Percentiles rank a stretch among this genome's conserved stretches.
phyloP scores from a whole-genome alignment of 768 basidiomycete species.

The Holtermannia corniformis region DNA sequence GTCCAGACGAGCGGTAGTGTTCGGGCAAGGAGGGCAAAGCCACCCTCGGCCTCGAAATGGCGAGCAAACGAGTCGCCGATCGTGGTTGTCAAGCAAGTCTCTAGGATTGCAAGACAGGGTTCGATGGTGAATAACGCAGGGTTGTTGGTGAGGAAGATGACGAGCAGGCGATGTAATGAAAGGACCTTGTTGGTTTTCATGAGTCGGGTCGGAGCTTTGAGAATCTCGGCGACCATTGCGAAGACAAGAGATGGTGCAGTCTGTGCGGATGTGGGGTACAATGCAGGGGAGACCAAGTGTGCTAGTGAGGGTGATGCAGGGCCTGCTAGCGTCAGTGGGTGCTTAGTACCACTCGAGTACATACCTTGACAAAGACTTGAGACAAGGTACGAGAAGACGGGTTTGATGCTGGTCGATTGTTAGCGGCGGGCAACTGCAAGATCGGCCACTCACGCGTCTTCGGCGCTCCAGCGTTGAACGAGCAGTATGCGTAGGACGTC shows the following conservation, averaged over 20 bases:
- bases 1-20: constrained; percentile 64
- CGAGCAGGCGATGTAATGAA: constrained; percentile 65
- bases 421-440: not conserved
- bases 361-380: constrained; percentile 54
- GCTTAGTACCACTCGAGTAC: too few species aligned
- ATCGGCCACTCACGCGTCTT: constrained; percentile 25
- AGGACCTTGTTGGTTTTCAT: constrained; percentile 63
- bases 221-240: constrained; percentile 53
- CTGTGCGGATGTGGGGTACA: constrained; percentile 54
- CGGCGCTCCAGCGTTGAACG: constrained; percentile 31
- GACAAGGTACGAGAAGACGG: constrained; percentile 73
- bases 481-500: constrained; percentile 26
- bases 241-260: constrained; percentile 47
- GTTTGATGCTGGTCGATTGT: constrained; percentile 51
- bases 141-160: constrained; percentile 70
- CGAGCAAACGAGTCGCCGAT: constrained; percentile 63
- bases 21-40: constrained; percentile 66
- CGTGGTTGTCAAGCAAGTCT: constrained; percentile 42
- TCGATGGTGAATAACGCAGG: constrained; percentile 49
- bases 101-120: constrained; percentile 31
- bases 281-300: constrained; percentile 26
- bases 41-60: constrained; percentile 76
- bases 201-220: constrained; percentile 52
- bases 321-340: not conserved
- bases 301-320: not conserved